These are phyloP conservation scores for Eimeria praecox DNA, from an alignment of 169 alveolate species.

Conservation along the genomic window DNA sequence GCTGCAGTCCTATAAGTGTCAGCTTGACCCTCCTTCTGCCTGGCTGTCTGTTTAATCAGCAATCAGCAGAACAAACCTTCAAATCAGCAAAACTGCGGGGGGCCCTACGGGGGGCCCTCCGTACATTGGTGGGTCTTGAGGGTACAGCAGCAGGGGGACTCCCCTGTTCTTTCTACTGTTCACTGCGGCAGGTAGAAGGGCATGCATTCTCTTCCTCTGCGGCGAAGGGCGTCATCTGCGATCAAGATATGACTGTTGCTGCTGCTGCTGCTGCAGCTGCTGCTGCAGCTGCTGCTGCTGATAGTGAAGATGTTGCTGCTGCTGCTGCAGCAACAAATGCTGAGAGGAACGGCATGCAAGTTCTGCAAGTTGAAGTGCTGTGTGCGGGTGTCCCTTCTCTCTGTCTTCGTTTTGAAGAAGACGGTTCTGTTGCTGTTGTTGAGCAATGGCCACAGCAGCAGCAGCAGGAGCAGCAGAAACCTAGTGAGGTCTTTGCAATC, in stretches of 20 bases:
- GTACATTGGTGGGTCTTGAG: background rate
- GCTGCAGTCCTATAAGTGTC: conserved; percentile 31
- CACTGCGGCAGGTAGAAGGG: background rate
- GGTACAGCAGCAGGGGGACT: background rate
- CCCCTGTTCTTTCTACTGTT: background rate
- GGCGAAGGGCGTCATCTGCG: background rate
- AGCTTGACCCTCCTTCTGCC: conserved; percentile 8
- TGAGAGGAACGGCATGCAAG: background rate
- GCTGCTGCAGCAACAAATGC: conserved; percentile 11
- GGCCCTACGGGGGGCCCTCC: conserved; percentile 30
- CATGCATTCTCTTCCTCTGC: background rate
- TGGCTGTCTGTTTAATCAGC: background rate
- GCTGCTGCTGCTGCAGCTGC: conserved; percentile 17
- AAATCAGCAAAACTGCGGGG: background rate
- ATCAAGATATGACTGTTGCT: background rate
- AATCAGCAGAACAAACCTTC: background rate
- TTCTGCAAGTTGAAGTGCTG: background rate
- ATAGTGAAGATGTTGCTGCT: background rate
- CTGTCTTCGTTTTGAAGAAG: background rate
- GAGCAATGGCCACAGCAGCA: background rate
- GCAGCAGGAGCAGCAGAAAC: background rate
- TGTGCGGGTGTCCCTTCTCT: background rate
- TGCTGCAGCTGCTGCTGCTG: conserved; percentile 11
- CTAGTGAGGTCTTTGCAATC: background rate
- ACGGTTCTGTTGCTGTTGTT: background rate